These are phyloP conservation scores for Penicillium soppii DNA, from an alignment of 495 filamentous ascomycete species.

Conservation along the genomic window DNA sequence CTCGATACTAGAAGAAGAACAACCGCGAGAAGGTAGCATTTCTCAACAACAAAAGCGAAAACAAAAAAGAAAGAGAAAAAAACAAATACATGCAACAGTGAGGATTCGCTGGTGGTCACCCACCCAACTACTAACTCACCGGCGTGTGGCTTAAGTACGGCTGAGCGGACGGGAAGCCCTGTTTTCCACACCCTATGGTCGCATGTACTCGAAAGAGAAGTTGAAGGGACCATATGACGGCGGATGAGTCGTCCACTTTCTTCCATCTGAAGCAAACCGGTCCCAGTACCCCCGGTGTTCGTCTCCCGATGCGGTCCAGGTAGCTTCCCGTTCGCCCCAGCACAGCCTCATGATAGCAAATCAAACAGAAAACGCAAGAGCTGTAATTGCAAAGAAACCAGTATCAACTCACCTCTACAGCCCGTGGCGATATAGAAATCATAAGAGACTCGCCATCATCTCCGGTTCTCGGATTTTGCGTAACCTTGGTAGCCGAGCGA, in stretches of 20 bases:
- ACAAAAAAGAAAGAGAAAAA: conserved; percentile 32
- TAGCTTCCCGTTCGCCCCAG: conserved; percentile 5
- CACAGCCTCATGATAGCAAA: conserved; percentile 1
- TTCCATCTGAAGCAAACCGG: background rate
- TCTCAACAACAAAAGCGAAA: conserved; percentile 16
- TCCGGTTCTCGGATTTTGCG: conserved; percentile 39
- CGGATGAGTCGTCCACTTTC: background rate
- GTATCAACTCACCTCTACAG: conserved; percentile 63
- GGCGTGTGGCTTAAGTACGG: conserved; percentile 53
- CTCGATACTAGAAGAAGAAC: conserved; percentile 3
- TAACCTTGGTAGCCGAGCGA: conserved; percentile 29
- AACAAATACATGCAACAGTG: conserved; percentile 47
- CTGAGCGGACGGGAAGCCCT: conserved; percentile 51
- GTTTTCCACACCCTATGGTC: conserved; percentile 53
- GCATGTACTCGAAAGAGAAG: conserved; percentile 30
- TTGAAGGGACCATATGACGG: conserved; percentile 14
- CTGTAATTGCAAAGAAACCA: background rate
- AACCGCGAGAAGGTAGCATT: too few species aligned
- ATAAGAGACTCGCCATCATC: conserved; percentile 80
- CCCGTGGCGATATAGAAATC: conserved; percentile 77
- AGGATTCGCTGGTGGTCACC: conserved; percentile 53
- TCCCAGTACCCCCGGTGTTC: background rate
- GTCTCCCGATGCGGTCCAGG: background rate
- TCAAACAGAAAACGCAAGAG: background rate
- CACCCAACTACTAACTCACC: conserved; percentile 51